These are phyloP conservation scores for Boletus rex-veris DNA, from an alignment of 768 basidiomycete genomes.

Conservation along the genomic window DNA sequence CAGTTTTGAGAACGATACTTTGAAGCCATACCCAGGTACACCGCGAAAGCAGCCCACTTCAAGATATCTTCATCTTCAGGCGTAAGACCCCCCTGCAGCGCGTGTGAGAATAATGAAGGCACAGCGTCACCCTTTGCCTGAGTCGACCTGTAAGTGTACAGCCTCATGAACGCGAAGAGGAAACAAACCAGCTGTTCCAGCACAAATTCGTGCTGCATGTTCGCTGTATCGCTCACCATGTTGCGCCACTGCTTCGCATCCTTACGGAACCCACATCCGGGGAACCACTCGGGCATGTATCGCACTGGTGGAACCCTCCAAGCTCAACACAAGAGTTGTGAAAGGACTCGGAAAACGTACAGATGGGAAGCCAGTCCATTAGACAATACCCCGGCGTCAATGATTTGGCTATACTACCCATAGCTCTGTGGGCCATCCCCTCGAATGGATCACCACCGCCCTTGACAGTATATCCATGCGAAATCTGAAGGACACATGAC, in stretches of 20 bases:
- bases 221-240: background rate
- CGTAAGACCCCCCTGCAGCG: background rate
- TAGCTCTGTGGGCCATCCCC: slow-evolving; percentile 23
- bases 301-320: slow-evolving; percentile 1
- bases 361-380: background rate
- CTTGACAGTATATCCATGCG: slow-evolving; percentile 34
- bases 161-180: background rate
- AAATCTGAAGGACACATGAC: slow-evolving; percentile 30
- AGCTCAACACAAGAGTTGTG: too few relatives aligned
- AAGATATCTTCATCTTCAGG: slow-evolving; percentile 9
- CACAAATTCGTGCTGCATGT: background rate
- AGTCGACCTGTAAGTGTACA: background rate
- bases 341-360: background rate
- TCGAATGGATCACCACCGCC: slow-evolving; percentile 33
- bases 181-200: slow-evolving; percentile 9
- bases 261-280: slow-evolving; percentile 8
- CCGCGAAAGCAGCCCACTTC: slow-evolving; percentile 8
- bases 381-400: slow-evolving; percentile 5
- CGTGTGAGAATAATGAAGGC: slow-evolving; percentile 6
- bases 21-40: slow-evolving; percentile 10
- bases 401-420: slow-evolving; percentile 3
- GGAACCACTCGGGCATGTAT: slow-evolving; percentile 16
- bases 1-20: background rate
- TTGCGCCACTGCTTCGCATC: background rate
- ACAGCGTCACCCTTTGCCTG: slow-evolving; percentile 5